A percentile compares a stretch with the other conserved stretches of the same genome.
These are phyloP conservation scores for Pyronema domesticum DNA, from an alignment of 495 filamentous ascomycete genomes.

Conservation along the genomic window DNA sequence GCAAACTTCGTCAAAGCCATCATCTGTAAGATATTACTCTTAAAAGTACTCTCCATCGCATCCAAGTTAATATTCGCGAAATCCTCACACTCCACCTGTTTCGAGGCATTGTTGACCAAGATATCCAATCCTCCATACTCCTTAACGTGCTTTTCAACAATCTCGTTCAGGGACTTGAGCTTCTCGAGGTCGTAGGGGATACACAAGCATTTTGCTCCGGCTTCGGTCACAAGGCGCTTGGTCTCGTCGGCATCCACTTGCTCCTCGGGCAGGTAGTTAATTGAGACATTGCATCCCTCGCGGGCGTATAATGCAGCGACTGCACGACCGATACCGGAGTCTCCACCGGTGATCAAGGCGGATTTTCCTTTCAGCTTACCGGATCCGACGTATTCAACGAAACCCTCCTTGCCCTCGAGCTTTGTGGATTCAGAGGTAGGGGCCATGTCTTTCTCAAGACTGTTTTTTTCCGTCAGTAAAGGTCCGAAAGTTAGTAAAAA, in stretches of 20 bases:
- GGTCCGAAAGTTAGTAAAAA: not conserved
- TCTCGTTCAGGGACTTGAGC: conserved; percentile 29
- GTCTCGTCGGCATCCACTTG: conserved; percentile 37
- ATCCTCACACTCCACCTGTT: conserved; percentile 36
- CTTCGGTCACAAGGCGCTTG: conserved; percentile 33
- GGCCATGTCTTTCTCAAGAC: conserved; percentile 16
- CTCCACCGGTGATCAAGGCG: conserved; percentile 39
- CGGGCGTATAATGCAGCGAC: conserved; percentile 39
- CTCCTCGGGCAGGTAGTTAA: conserved; percentile 38
- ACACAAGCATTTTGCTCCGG: conserved; percentile 31
- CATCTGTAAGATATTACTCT: conserved; percentile 42
- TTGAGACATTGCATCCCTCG: conserved; percentile 39
- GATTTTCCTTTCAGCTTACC: conserved; percentile 35
- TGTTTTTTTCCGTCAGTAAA: conserved; percentile 1
- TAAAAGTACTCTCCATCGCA: conserved; percentile 26
- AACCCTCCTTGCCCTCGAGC: conserved; percentile 24
- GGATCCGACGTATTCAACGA: conserved; percentile 31
- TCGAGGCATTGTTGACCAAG: conserved; percentile 45
- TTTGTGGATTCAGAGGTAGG: conserved; percentile 24
- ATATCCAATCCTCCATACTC: conserved; percentile 35
- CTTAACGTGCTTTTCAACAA: conserved; percentile 36
- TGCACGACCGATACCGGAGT: conserved; percentile 39
- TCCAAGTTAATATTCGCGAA: conserved; percentile 26
- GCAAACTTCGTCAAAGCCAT: conserved; percentile 45
- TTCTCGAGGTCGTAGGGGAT: conserved; percentile 34